Evolutionary conservation across 2,329 filamentous ascomycete genomes (phyloP).

Genomic region (Parastagonospora avenae): DNA sequence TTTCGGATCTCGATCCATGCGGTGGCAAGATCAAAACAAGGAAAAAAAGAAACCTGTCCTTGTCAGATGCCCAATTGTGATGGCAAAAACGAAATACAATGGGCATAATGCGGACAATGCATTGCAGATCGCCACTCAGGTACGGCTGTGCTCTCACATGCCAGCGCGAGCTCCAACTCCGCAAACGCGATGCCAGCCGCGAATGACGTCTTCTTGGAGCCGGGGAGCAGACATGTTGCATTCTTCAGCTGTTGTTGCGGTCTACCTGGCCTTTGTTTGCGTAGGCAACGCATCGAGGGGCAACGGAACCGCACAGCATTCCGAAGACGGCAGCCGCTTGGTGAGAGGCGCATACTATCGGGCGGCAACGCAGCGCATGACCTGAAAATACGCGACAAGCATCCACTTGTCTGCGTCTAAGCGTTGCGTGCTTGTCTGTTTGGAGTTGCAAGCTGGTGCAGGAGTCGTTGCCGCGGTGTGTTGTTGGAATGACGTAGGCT

Average conservation of each 20-base stretch:
- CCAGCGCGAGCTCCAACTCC: neutral
- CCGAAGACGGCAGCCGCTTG: conserved; percentile 5
- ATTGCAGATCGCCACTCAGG: neutral
- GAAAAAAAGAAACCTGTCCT: too few relatives aligned
- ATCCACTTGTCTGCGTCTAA: conserved; percentile 6
- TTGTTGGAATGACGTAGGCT: neutral
- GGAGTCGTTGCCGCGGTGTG: neutral
- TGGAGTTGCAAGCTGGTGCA: neutral
- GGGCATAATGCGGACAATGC: neutral
- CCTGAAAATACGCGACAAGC: conserved; percentile 3
- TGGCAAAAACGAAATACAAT: neutral
- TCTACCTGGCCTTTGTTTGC: neutral
- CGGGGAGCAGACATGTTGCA: neutral
- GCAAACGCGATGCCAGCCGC: neutral
- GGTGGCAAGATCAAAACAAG: too few relatives aligned
- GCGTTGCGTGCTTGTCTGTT: conserved; percentile 11
- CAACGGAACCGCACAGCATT: neutral
- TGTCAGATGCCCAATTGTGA: neutral
- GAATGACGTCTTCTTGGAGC: neutral
- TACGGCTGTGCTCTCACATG: neutral
- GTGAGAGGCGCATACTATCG: conserved; percentile 3
- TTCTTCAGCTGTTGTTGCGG: neutral
- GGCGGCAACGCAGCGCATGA: conserved; percentile 12
- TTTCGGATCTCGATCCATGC: too few relatives aligned
- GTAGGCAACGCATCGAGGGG: neutral